These are phyloP conservation scores for Trichoderma hamatum DNA, from an alignment of 2,329 filamentous ascomycete genomes.

Conservation along the genomic window DNA sequence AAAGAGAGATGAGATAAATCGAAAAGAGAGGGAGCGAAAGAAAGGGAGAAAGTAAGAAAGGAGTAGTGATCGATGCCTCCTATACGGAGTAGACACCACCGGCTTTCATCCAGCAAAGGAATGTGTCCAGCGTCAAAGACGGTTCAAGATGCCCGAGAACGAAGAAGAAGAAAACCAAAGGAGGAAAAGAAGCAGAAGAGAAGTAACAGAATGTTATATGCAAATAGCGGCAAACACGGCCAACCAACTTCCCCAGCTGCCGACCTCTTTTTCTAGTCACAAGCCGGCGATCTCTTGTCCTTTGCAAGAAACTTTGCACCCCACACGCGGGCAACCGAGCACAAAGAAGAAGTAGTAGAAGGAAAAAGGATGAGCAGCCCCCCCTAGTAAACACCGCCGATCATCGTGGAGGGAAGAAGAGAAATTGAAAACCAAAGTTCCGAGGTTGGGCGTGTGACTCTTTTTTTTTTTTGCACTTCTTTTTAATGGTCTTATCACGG, in stretches of 20 bases:
- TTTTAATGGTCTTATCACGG: background rate
- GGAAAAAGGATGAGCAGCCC: conserved; percentile 1
- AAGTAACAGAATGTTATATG: background rate
- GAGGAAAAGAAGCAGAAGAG: background rate
- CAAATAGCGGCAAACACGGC: background rate
- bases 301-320: background rate
- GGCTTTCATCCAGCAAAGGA: background rate
- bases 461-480: background rate
- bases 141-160: background rate
- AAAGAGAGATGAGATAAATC: background rate
- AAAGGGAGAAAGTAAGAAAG: background rate
- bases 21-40: background rate
- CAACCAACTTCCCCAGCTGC: background rate
- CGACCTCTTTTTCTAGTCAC: background rate
- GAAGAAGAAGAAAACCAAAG: background rate
- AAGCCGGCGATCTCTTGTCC: background rate
- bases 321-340: background rate
- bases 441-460: conserved; percentile 12
- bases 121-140: background rate
- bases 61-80: background rate
- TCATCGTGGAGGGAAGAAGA: background rate
- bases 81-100: background rate
- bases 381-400: conserved; percentile 14
- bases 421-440: background rate
- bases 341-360: background rate